Conservation (phyloP, 768 basidiomycete species). For the Lactarius tabidus region DNA sequence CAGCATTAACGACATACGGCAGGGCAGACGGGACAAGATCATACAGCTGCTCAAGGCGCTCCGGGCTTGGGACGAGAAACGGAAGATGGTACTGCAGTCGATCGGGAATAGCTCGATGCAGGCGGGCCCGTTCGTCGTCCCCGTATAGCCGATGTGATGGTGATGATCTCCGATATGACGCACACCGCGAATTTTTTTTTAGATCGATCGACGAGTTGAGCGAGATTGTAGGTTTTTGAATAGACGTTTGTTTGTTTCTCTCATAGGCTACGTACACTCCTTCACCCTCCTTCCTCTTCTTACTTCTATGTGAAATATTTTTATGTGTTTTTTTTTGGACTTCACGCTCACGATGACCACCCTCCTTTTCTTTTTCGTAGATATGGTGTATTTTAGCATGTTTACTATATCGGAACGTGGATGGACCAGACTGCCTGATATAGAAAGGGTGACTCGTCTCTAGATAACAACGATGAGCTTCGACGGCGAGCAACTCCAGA, state of each 20-base stretch:
- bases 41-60: slow-evolving; percentile 72
- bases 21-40: slow-evolving; percentile 78
- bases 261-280: background rate
- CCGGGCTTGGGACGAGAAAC: slow-evolving; percentile 77
- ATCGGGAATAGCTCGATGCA: slow-evolving; percentile 38
- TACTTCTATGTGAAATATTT: background rate
- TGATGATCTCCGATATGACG: background rate
- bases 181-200: background rate
- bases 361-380: background rate
- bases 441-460: background rate
- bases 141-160: background rate
- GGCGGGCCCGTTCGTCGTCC: slow-evolving; percentile 31
- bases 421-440: background rate
- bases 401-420: slow-evolving; percentile 2
- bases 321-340: background rate
- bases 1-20: slow-evolving; percentile 89
- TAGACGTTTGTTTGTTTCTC: background rate
- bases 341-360: background rate
- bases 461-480: slow-evolving; percentile 11
- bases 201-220: background rate
- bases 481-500: slow-evolving; percentile 41
- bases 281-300: background rate
- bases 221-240: background rate
- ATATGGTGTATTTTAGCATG: background rate
- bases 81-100: slow-evolving; percentile 50